These are phyloP conservation scores for Coemansia sp. DNA, from an alignment of 192 early-diverging fungal genomes.

Conservation along the genomic window DNA sequence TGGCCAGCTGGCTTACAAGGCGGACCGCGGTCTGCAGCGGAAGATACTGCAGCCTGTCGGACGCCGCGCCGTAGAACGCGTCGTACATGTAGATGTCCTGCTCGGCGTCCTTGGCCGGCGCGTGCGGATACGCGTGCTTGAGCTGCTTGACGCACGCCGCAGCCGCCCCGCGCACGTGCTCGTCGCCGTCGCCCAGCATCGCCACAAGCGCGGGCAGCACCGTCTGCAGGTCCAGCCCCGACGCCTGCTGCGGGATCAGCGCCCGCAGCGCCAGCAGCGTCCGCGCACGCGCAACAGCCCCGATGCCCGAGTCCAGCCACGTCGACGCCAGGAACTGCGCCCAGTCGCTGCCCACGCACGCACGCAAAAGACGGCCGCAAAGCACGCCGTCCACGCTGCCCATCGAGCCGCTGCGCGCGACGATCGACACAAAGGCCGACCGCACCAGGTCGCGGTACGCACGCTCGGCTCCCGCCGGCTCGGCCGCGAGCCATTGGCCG, in stretches of 20 bases:
- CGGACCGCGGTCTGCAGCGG: conserved; percentile 41
- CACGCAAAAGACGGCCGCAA: conserved; percentile 26
- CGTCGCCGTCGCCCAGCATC: conserved; percentile 56
- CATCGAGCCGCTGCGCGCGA: conserved; percentile 10
- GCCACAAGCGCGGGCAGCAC: conserved; percentile 71
- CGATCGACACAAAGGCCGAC: conserved; percentile 9
- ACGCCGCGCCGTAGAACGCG: conserved; percentile 55
- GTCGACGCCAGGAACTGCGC: conserved; percentile 40
- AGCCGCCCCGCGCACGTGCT: conserved; percentile 62
- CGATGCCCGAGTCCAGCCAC: conserved; percentile 11
- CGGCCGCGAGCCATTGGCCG: conserved; percentile 21
- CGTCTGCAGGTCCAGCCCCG: conserved; percentile 61
- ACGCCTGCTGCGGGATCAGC: conserved; percentile 30
- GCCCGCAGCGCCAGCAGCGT: conserved; percentile 58
- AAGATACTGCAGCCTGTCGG: conserved; percentile 58
- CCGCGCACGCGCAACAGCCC: conserved; percentile 11
- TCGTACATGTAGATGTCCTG: conserved; percentile 58
- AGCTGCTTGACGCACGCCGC: conserved; percentile 60
- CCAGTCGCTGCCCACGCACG: conserved; percentile 36
- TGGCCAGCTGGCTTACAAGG: conserved; percentile 53
- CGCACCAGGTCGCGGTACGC: conserved; percentile 21
- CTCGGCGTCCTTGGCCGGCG: conserved; percentile 3
- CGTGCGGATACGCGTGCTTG: conserved; percentile 22
- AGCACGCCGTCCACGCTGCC: conserved; percentile 20
- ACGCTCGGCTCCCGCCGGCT: background rate